Evolutionary conservation across 176 grass and related monocot genomes (phyloP).

Genomic region (Aegilops umbellulata): DNA sequence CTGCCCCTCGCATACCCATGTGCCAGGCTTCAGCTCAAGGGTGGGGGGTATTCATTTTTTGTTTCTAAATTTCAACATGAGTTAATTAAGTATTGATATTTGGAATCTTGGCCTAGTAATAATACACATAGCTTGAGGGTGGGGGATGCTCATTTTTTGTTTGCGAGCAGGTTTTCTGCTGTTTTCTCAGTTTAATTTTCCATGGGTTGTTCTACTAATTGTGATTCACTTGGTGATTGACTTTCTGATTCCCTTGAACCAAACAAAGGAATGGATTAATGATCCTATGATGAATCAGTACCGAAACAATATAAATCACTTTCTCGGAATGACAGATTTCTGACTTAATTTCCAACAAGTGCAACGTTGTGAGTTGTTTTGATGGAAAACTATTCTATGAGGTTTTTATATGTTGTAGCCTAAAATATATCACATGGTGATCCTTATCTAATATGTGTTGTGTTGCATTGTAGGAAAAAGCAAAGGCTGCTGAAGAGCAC

Average conservation of each 20-base stretch:
- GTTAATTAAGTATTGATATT: neutral
- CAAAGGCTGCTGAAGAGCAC: conserved; percentile 78
- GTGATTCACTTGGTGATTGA: neutral
- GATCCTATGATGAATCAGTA: neutral
- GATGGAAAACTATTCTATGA: neutral
- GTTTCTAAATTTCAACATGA: neutral
- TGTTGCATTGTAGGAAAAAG: conserved; percentile 70
- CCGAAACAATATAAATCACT: neutral
- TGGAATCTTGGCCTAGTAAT: neutral
- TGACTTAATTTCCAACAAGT: neutral
- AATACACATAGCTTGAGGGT: no score
- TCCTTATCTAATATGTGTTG: conserved; percentile 6
- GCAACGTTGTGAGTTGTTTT: neutral
- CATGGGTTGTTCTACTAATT: neutral
- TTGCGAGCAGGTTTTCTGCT: neutral
- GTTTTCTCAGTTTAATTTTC: neutral
- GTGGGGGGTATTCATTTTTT: neutral
- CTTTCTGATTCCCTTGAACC: neutral
- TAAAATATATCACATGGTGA: neutral
- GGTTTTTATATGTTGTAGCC: neutral
- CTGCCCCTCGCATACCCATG: no score
- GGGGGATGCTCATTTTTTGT: no score
- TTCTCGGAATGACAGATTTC: neutral
- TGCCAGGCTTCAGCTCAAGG: neutral
- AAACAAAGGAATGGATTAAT: neutral